These are phyloP conservation scores for Baorangia bicolor DNA, from an alignment of 768 basidiomycete species.

Conservation along the genomic window DNA sequence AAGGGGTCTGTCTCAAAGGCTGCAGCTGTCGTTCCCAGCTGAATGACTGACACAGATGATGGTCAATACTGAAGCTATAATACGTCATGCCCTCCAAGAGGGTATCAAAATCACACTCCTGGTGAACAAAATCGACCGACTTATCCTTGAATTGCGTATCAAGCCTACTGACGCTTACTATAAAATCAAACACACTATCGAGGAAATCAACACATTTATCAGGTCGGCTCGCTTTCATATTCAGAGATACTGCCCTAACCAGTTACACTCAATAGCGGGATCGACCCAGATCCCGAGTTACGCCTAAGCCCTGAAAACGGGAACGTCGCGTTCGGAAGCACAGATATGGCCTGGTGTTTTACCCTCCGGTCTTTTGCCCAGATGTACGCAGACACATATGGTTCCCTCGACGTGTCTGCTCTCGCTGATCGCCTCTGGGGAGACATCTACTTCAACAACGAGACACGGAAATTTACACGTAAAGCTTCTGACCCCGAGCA, in stretches of 20 bases:
- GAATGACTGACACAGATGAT: constrained; percentile 58
- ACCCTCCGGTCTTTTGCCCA: constrained; percentile 91
- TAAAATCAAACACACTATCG: constrained; percentile 98
- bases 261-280: constrained; percentile 45
- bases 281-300: constrained; percentile 85
- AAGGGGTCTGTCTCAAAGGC: constrained; percentile 66
- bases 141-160: constrained; percentile 94
- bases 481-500: constrained; percentile 75
- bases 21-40: constrained; percentile 4
- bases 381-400: constrained; percentile 94
- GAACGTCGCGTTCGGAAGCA: constrained; percentile 96
- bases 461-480: constrained; percentile 85
- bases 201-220: constrained; percentile 96
- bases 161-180: constrained; percentile 97
- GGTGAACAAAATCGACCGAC: constrained; percentile 96
- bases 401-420: constrained; percentile 75
- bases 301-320: constrained; percentile 92
- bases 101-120: constrained; percentile 87
- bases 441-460: constrained; percentile 89
- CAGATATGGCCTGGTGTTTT: constrained; percentile 98
- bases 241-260: not conserved
- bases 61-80: constrained; percentile 86
- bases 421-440: constrained; percentile 97
- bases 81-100: constrained; percentile 90
- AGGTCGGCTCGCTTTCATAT: constrained; percentile 48